Base-by-base conservation (phyloP, 306 rosid genomes). In the Carpinus viminea region DNA sequence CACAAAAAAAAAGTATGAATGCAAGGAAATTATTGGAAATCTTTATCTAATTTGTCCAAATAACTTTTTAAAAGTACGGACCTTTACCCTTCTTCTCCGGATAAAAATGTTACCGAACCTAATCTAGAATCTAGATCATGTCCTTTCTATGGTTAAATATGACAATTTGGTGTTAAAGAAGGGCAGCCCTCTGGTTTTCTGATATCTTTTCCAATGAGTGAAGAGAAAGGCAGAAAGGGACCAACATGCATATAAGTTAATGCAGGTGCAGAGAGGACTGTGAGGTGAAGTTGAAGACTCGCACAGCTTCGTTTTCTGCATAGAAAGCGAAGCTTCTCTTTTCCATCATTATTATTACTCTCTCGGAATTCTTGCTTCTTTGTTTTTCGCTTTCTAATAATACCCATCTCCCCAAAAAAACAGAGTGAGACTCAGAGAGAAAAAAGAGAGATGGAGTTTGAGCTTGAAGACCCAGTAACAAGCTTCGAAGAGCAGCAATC, bases 271-370 rank as follows among this genome's bases (percentile, higher is more conserved):
- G 84, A 74, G 64, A 36, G 64, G 64, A 57, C 51, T 36, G 75
- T 71, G 84, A 76, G 68, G 28, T 36, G 72, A 72, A 76, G 81
- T 8, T 64, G 85, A 80, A 76, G 85, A 81, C 72, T 73, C 20
- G 53, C 73, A 79, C 45, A 73, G 77, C 79, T 78, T 82, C 85
- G 79, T 80, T 79, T 70, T 77, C 83, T 75, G 76, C 91, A 83
- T 85, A 83, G 86, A 88, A 86, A 86, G 86, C 85, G 83, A 88
- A 87, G 88, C 90, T 92, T 90, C 90, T 86, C 83, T 78, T 81
- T 90, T 76, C 74, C 84, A 77, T 85, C 91, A 82, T 85, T 81
- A 82, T 85, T 81, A 79, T 46, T 82, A 75, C 87, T 66, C 73
- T 76, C 87, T 86, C 70, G 65, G 16, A 50, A 70, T 81, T 76